These are phyloP conservation scores for Erysiphe pulchra DNA, from an alignment of 2,329 filamentous ascomycete genomes.

Conservation along the genomic window DNA sequence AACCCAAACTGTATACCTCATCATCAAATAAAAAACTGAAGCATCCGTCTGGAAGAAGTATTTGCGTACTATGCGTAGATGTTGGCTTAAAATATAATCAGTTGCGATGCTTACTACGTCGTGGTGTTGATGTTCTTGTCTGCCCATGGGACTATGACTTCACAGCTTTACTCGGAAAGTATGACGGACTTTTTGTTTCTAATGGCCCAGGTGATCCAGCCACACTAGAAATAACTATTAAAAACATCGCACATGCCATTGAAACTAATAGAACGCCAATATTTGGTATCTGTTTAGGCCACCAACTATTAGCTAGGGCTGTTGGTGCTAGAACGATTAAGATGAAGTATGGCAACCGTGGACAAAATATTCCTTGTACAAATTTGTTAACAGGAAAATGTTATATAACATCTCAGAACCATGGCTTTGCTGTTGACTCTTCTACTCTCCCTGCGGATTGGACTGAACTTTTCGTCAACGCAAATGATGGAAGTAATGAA, in stretches of 20 bases:
- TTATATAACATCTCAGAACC: slow-evolving; percentile 97
- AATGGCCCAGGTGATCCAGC: slow-evolving; percentile 94
- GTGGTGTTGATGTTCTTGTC: slow-evolving; percentile 81
- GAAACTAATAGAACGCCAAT: slow-evolving; percentile 61
- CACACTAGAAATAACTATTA: slow-evolving; percentile 53
- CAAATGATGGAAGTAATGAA: slow-evolving; percentile 95
- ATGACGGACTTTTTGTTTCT: slow-evolving; percentile 90
- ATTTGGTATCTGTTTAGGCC: slow-evolving; percentile 89
- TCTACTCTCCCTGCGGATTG: slow-evolving; percentile 50
- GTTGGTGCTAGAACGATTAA: slow-evolving; percentile 68
- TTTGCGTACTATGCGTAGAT: slow-evolving; percentile 80
- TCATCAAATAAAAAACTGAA: slow-evolving; percentile 44
- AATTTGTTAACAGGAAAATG: slow-evolving; percentile 88
- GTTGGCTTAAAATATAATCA: slow-evolving; percentile 98
- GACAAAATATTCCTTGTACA: slow-evolving; percentile 95
- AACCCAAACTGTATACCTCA: slow-evolving; percentile 67
- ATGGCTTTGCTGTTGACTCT: slow-evolving; percentile 82
- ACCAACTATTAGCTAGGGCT: slow-evolving; percentile 75
- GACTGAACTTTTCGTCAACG: slow-evolving; percentile 91
- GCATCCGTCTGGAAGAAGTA: slow-evolving; percentile 65
- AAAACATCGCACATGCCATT: slow-evolving; percentile 53
- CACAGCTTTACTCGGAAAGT: slow-evolving; percentile 43
- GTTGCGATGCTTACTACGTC: slow-evolving; percentile 68
- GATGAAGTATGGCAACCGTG: slow-evolving; percentile 99
- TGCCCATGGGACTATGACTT: slow-evolving; percentile 95